Conservation (phyloP, 257 asterid species). For the Nicotiana attenuata region DNA sequence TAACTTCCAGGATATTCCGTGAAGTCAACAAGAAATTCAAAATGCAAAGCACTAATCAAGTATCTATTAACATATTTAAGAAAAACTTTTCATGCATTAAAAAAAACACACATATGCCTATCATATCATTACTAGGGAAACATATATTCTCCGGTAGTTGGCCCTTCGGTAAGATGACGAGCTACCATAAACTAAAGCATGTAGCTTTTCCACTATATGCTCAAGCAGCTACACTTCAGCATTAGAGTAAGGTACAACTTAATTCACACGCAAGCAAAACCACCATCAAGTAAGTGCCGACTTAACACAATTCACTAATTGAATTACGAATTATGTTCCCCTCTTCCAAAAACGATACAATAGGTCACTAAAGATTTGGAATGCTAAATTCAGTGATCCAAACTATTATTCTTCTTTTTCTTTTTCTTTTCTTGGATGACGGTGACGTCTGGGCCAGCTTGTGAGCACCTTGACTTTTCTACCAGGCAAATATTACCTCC, state of each 20-base stretch:
- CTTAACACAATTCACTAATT: not conserved
- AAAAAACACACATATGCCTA: not conserved
- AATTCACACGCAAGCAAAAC: not conserved
- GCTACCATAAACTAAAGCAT: not conserved
- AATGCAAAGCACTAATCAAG: slow-evolving; percentile 5
- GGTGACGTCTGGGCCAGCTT: no score
- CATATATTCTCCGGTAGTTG: not conserved
- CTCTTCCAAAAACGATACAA: not conserved
- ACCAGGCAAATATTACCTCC: no score
- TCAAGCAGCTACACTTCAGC: not conserved
- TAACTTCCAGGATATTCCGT: not conserved
- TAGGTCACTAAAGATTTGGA: not conserved
- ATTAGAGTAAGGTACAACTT: not conserved
- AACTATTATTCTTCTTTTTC: not conserved
- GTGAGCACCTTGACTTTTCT: no score
- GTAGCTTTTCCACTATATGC: not conserved
- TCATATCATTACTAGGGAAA: not conserved
- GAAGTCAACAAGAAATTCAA: slow-evolving; percentile 1
- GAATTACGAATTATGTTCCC: not conserved
- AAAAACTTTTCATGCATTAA: not conserved
- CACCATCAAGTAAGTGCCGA: not conserved
- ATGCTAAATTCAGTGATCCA: not conserved
- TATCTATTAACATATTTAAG: not conserved
- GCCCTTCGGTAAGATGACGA: not conserved
- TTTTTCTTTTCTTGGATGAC: no score